Evolutionary conservation across 306 rosid genomes (phyloP).

Genomic region (Cercis canadensis): DNA sequence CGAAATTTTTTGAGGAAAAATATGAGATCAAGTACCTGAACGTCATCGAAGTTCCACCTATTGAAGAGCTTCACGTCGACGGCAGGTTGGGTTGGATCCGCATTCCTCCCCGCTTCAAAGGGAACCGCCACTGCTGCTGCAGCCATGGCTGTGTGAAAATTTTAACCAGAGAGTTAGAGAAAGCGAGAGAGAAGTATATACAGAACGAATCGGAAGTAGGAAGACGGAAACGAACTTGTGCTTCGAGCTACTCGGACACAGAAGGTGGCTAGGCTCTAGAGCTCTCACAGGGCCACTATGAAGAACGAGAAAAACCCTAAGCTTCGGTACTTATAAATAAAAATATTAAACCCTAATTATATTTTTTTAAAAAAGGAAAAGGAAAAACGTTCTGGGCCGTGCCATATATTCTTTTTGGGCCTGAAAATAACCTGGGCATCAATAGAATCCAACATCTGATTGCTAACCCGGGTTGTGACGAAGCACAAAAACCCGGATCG

Average conservation of each 20-base stretch:
- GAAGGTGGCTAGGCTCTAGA: not conserved
- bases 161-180: not conserved
- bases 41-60: slow-evolving; percentile 64
- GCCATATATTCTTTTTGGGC: too few species aligned
- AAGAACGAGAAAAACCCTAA: not conserved
- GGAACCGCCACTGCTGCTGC: not conserved
- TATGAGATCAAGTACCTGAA: slow-evolving; percentile 38
- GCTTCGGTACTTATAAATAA: not conserved
- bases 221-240: too few species aligned
- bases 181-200: not conserved
- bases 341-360: not conserved
- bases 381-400: not conserved
- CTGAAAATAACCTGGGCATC: too few species aligned
- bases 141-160: slow-evolving; percentile 31
- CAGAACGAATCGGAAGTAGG: too few species aligned
- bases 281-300: too few species aligned
- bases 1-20: not conserved
- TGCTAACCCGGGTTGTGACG: too few species aligned
- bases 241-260: too few species aligned
- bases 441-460: too few species aligned
- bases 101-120: too few species aligned
- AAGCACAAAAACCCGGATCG: too few species aligned
- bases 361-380: too few species aligned
- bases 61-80: slow-evolving; percentile 66
- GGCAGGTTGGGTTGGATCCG: slow-evolving; percentile 26